Evolutionary conservation across 192 early-diverging fungal species (phyloP).

Genomic region (Backusella macrospora): DNA sequence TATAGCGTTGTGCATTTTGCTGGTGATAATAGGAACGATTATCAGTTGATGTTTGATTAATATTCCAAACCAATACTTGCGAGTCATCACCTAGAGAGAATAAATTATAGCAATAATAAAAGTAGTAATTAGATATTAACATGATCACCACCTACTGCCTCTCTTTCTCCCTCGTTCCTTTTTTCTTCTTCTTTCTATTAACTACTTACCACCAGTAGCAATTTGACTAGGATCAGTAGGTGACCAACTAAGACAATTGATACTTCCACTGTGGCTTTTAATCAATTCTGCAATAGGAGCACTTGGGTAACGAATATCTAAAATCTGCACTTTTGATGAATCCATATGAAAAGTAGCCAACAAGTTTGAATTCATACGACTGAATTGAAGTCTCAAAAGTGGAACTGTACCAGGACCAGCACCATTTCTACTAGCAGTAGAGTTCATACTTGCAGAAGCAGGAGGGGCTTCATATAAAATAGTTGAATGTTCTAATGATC

Average conservation of each 20-base stretch:
- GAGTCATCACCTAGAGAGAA: constrained; percentile 74
- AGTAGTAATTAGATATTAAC: not conserved
- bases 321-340: constrained; percentile 75
- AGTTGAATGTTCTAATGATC: constrained; percentile 95
- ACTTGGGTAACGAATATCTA: constrained; percentile 92
- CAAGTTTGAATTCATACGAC: constrained; percentile 87
- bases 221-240: constrained; percentile 79
- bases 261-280: constrained; percentile 69
- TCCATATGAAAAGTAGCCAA: constrained; percentile 92
- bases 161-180: too few relatives aligned
- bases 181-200: not conserved
- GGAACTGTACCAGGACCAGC: constrained; percentile 48
- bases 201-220: constrained; percentile 75
- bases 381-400: constrained; percentile 87
- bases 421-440: constrained; percentile 8
- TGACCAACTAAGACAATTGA: constrained; percentile 90
- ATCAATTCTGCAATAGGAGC: constrained; percentile 79
- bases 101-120: not conserved
- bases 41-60: constrained; percentile 42
- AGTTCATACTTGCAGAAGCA: constrained; percentile 17
- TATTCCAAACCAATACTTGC: constrained; percentile 93
- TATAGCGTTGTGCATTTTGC: constrained; percentile 24
- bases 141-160: too few relatives aligned
- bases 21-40: constrained; percentile 44
- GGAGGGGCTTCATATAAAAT: constrained; percentile 92